Evolutionary conservation across 1,284 basidiomycete genomes (phyloP), one percentile per base, ranked within the genome.

Genomic region (Boletus semigastroideus): DNA sequence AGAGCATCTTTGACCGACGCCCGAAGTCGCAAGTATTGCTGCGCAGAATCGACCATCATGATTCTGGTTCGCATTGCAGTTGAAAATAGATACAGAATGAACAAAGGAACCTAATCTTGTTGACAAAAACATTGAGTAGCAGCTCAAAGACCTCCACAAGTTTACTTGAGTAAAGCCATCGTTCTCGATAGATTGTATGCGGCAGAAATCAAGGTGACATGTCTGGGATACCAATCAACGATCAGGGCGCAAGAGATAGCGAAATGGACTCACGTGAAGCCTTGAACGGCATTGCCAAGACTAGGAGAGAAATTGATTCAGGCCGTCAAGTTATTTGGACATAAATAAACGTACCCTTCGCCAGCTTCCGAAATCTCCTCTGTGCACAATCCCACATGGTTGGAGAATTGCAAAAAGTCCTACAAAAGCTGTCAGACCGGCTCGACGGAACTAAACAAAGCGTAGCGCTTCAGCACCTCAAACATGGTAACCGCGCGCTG

Each of bases 341-440:
- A 37, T 37, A 48, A n/a, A 38, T 38, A 31, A 3, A 69, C 80
- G 54, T 57, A 88, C 84, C 78, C 86, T 72, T 92, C 89, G 7
- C 89, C 89, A 20, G 88, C 79, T 52, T 85, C 82, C 1, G 86
- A 89, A 42, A 92, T 88, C 62, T 91, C 88, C 65, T 96, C 92
- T 0, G 84, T 88, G 68, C 90, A 93, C 37, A 96, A 72, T 0
- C 87, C 90, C 34, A 94, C 84, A 64, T 95, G 92, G 67, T 94
- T 94, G 5, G 86, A 82, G 65, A 91, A 94, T 44, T 90, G 74
- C 49, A 89, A 64, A 68, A 89, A 89, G 68, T 89, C 86, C 84
- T 88, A 54, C 12, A 37, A 28, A 41, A 46, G n/a, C 19, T 7
- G 28, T 47, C 8, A 16, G 14, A 27, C 52, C 27, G 46, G 38